Evolutionary conservation across 352 stramenopile species (phyloP).

Genomic region (Pythium rhizo-oryzae): DNA sequence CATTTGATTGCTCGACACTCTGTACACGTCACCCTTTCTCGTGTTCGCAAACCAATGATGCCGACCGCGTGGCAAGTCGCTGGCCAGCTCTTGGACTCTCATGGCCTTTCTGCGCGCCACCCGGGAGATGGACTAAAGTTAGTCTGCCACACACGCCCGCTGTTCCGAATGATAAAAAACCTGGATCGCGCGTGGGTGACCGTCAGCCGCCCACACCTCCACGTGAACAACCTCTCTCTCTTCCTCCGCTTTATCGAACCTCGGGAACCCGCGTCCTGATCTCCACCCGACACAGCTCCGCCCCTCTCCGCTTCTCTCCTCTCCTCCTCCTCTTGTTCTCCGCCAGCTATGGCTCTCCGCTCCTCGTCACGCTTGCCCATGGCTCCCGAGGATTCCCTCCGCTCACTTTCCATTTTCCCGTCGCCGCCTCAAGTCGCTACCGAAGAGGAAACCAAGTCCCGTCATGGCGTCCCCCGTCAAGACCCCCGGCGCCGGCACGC

Average conservation of each 20-base stretch:
- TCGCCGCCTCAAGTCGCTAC: background rate
- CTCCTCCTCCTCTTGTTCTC: no score
- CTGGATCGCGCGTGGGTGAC: no score
- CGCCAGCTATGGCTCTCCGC: no score
- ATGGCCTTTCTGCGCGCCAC: background rate
- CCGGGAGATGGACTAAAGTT: constrained; percentile 15
- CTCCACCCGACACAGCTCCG: no score
- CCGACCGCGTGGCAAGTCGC: constrained; percentile 1
- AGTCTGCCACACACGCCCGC: constrained; percentile 3
- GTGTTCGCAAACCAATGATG: constrained; percentile 12
- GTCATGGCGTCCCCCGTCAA: constrained; percentile 21
- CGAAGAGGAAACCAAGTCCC: background rate
- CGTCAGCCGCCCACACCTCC: no score
- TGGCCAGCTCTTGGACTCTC: background rate
- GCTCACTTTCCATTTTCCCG: constrained; percentile 15
- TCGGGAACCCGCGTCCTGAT: no score
- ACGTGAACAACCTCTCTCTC: no score
- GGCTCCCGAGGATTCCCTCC: no score
- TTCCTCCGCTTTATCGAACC: no score
- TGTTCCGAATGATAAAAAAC: no score
- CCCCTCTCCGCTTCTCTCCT: background rate
- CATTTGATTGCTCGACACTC: constrained; percentile 17
- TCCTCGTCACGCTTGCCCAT: no score
- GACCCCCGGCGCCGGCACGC: constrained; percentile 20
- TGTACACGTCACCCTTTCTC: constrained; percentile 9